Evolutionary conservation across 2,329 filamentous ascomycete species (phyloP).

Genomic region (Endoconidiophora polonica): DNA sequence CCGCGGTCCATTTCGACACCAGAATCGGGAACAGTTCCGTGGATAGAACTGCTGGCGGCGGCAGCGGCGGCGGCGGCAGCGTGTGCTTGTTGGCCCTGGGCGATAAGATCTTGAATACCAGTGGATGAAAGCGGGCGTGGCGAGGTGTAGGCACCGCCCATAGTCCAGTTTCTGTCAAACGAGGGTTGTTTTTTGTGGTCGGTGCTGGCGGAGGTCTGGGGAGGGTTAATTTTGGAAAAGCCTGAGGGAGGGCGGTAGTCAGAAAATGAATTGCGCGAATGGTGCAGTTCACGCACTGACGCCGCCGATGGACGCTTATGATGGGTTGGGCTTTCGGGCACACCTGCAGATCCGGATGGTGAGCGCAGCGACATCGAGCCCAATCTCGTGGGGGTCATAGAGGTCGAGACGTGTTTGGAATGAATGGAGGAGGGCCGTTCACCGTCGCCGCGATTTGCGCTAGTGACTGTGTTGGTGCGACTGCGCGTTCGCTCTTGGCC

Average conservation of each 20-base stretch:
- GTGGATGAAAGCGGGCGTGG: slow-evolving; percentile 34
- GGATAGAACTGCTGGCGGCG: neutral
- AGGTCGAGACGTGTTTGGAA: slow-evolving; percentile 31
- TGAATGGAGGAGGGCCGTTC: slow-evolving; percentile 31
- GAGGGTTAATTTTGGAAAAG: slow-evolving; percentile 51
- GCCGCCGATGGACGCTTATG: slow-evolving; percentile 55
- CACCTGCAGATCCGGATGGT: slow-evolving; percentile 12
- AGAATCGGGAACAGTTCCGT: slow-evolving; percentile 27
- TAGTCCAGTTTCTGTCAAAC: slow-evolving; percentile 54
- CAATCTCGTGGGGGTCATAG: slow-evolving; percentile 31
- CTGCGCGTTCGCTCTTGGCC: slow-evolving; percentile 41
- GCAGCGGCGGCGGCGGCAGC: slow-evolving; percentile 12
- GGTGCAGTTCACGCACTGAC: slow-evolving; percentile 65
- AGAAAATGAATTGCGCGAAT: slow-evolving; percentile 37
- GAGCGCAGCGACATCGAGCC: slow-evolving; percentile 16
- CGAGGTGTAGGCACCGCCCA: slow-evolving; percentile 30
- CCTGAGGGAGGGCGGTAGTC: slow-evolving; percentile 50
- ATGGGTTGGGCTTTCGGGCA: slow-evolving; percentile 30
- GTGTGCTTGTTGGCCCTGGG: slow-evolving; percentile 16
- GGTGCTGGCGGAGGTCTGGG: slow-evolving; percentile 18
- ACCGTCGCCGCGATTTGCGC: slow-evolving; percentile 25
- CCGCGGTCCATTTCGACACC: slow-evolving; percentile 60
- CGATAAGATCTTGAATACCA: slow-evolving; percentile 28
- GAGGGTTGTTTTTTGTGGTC: slow-evolving; percentile 49
- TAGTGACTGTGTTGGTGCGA: slow-evolving; percentile 41